phyloP scores from a whole-genome alignment of 176 grass and related monocot species.

The Zoysia pacifica region DNA sequence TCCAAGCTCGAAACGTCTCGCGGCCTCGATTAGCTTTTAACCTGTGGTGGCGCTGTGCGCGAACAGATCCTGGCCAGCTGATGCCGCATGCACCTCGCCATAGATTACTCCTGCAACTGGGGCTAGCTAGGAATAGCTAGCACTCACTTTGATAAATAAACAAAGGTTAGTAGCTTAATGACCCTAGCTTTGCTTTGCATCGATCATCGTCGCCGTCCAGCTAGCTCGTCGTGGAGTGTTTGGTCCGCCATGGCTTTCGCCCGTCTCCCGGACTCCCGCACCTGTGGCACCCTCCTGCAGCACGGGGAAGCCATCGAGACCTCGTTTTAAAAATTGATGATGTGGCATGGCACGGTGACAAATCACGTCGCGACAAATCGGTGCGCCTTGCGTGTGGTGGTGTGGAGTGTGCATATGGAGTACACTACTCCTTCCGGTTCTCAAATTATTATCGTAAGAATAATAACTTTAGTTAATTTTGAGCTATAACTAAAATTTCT shows the following conservation, averaged over 20 bases:
- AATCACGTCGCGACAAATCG: neutral
- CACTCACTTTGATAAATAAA: neutral
- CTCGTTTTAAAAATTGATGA: neutral
- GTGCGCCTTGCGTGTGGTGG: neutral
- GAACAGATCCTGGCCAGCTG: neutral
- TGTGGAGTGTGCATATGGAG: neutral
- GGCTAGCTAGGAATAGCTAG: neutral
- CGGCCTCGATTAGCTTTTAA: neutral
- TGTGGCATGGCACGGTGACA: neutral
- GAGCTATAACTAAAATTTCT: no score
- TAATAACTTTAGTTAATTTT: no score
- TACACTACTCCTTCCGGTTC: no score
- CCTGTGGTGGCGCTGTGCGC: neutral
- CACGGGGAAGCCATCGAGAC: no score
- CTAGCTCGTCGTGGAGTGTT: neutral
- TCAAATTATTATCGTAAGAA: no score
- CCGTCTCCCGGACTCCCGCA: neutral
- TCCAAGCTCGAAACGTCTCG: conserved; percentile 38
- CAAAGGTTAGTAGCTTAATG: neutral
- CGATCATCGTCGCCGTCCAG: neutral
- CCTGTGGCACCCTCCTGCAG: neutral
- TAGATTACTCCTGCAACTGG: neutral
- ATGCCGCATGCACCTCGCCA: neutral
- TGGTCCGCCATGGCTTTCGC: conserved; percentile 26
- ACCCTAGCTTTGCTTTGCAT: conserved; percentile 16